Evolutionary conservation across 1,139 yeast genomes (phyloP).

Genomic region (Meyerozyma elateridarum): DNA sequence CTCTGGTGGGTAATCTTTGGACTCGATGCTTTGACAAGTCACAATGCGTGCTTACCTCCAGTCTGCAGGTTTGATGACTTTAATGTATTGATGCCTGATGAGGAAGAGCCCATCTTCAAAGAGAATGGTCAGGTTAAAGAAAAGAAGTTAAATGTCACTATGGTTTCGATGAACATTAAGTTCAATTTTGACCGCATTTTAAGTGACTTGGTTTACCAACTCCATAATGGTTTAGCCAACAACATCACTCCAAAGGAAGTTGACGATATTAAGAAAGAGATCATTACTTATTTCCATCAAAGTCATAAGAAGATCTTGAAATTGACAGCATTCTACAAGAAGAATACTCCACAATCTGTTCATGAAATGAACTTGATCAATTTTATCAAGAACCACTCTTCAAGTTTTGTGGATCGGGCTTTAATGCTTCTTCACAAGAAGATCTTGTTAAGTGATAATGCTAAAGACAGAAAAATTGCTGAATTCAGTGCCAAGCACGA

Average conservation of each 20-base stretch:
- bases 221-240: slow-evolving; percentile 36
- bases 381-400: slow-evolving; percentile 46
- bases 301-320: slow-evolving; percentile 41
- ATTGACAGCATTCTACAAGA: slow-evolving; percentile 15
- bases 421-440: slow-evolving; percentile 52
- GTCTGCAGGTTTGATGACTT: slow-evolving; percentile 50
- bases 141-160: slow-evolving; percentile 30
- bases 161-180: slow-evolving; percentile 47
- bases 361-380: slow-evolving; percentile 44
- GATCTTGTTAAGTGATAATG: slow-evolving; percentile 32
- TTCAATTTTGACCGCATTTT: slow-evolving; percentile 48
- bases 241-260: slow-evolving; percentile 37
- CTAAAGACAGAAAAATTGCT: slow-evolving; percentile 9
- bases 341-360: slow-evolving; percentile 22
- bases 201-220: slow-evolving; percentile 45
- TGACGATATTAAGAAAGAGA: slow-evolving; percentile 41
- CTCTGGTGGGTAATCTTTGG: slow-evolving; percentile 67
- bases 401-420: slow-evolving; percentile 55
- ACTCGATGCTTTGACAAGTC: slow-evolving; percentile 53
- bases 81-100: slow-evolving; percentile 53
- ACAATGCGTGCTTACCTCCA: slow-evolving; percentile 55
- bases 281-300: slow-evolving; percentile 43
- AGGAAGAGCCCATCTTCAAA: slow-evolving; percentile 34
- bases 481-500: slow-evolving; percentile 5
- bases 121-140: slow-evolving; percentile 20